phyloP scores from a whole-genome alignment of 164 flowering plant species.

The Aristolochia contorta region DNA sequence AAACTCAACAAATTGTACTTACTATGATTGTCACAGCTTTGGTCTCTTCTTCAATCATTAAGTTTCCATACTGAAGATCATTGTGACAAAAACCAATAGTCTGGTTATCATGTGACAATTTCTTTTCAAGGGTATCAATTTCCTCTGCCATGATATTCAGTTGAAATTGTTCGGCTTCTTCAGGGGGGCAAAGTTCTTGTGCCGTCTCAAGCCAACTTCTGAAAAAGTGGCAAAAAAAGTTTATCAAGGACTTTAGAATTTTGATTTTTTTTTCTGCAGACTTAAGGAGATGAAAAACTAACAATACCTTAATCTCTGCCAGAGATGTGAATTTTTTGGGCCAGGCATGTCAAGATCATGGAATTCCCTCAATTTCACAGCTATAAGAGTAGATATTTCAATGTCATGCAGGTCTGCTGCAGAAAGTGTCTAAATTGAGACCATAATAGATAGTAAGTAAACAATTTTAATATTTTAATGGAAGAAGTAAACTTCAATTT shows the following conservation, averaged over 20 bases:
- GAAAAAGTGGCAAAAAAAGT: slow-evolving; percentile 1
- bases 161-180: slow-evolving; percentile 35
- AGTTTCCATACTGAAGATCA: slow-evolving; percentile 91
- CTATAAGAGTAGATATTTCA: slow-evolving; percentile 61
- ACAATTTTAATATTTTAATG: no score
- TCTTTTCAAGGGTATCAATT: slow-evolving; percentile 37
- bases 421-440: slow-evolving; percentile 63
- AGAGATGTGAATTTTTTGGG: slow-evolving; percentile 36
- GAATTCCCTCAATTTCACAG: slow-evolving; percentile 75
- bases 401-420: slow-evolving; percentile 72
- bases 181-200: slow-evolving; percentile 30
- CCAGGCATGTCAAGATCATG: slow-evolving; percentile 79
- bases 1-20: slow-evolving; percentile 16
- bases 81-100: slow-evolving; percentile 87
- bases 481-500: no score
- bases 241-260: no score
- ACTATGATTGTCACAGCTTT: slow-evolving; percentile 66
- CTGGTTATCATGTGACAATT: slow-evolving; percentile 27
- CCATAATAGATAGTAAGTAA: no score
- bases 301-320: slow-evolving; percentile 68
- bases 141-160: slow-evolving; percentile 49
- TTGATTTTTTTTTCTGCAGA: no score
- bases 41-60: slow-evolving; percentile 86
- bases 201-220: slow-evolving; percentile 68
- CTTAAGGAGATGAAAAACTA: background rate